Evolutionary conservation across 2,329 filamentous ascomycete species (phyloP).

Genomic region (Aspergillaceae sp.): DNA sequence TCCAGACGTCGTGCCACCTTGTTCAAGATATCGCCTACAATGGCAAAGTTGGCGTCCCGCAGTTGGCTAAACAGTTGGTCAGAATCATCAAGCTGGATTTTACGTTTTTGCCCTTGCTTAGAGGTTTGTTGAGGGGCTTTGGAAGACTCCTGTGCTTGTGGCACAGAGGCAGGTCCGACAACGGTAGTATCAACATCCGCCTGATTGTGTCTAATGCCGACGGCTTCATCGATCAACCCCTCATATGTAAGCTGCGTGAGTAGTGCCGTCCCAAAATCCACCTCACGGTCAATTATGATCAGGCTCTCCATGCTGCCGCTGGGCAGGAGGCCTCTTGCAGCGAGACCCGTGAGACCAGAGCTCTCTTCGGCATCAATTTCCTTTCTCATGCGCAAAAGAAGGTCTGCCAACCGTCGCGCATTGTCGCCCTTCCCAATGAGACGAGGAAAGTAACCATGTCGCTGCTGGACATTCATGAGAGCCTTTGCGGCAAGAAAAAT

Average conservation of each 20-base stretch:
- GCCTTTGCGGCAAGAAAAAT: conserved; percentile 82
- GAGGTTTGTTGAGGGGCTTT: conserved; percentile 38
- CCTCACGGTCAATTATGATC: conserved; percentile 90
- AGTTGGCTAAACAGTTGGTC: conserved; percentile 84
- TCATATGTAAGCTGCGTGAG: conserved; percentile 96
- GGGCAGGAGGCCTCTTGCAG: conserved; percentile 61
- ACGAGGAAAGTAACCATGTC: conserved; percentile 85
- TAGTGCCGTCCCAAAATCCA: conserved; percentile 84
- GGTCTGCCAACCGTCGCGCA: conserved; percentile 76
- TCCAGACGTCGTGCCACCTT: conserved; percentile 80
- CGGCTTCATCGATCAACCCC: conserved; percentile 87
- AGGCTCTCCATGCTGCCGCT: conserved; percentile 83
- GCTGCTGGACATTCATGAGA: conserved; percentile 86
- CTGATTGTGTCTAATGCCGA: conserved; percentile 85
- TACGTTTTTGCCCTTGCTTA: conserved; percentile 67
- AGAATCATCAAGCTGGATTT: conserved; percentile 77
- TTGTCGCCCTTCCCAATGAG: conserved; percentile 95
- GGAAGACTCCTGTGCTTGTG: conserved; percentile 48
- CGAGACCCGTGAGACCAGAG: conserved; percentile 47
- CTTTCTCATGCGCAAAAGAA: conserved; percentile 83
- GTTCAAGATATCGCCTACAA: conserved; percentile 81
- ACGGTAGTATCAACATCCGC: conserved; percentile 87
- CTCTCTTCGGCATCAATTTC: conserved; percentile 76
- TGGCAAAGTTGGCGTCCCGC: conserved; percentile 88
- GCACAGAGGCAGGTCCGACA: conserved; percentile 58